Evolutionary conservation across 345 rosid species (phyloP).

Genomic region (Noccaea caerulescens): DNA sequence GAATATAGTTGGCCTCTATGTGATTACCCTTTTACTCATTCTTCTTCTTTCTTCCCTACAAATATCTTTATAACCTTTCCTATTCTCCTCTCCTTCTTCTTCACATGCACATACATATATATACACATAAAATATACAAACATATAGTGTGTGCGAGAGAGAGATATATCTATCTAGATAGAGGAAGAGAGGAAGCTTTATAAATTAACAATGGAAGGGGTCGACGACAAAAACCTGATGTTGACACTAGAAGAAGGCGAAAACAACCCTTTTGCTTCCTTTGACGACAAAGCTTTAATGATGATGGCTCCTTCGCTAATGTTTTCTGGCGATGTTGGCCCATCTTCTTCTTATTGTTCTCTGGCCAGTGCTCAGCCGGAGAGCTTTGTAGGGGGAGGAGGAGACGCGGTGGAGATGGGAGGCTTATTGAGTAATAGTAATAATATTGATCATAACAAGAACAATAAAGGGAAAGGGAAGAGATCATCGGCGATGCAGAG

Average conservation of each 20-base stretch:
- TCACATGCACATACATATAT: background rate
- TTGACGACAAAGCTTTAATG: slow-evolving; percentile 37
- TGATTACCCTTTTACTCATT: slow-evolving; percentile 36
- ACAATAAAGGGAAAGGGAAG: slow-evolving; percentile 42
- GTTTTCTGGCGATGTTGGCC: slow-evolving; percentile 26
- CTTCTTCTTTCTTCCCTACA: slow-evolving; percentile 36
- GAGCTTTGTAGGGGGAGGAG: slow-evolving; percentile 23
- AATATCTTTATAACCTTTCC: slow-evolving; percentile 27
- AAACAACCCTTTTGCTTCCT: slow-evolving; percentile 38
- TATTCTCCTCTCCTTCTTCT: slow-evolving; percentile 29
- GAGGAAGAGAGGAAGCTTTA: slow-evolving; percentile 3
- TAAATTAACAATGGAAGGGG: slow-evolving; percentile 26
- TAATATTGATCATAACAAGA: slow-evolving; percentile 8
- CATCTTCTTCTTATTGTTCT: slow-evolving; percentile 44
- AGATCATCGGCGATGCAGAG: slow-evolving; percentile 32
- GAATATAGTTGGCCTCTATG: slow-evolving; percentile 44
- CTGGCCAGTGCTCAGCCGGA: slow-evolving; percentile 32
- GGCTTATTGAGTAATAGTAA: slow-evolving; percentile 19
- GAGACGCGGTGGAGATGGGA: slow-evolving; percentile 15
- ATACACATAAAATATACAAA: background rate
- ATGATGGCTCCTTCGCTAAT: slow-evolving; percentile 43
- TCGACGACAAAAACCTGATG: slow-evolving; percentile 28
- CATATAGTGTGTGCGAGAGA: background rate
- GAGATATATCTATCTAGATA: background rate
- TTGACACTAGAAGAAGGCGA: slow-evolving; percentile 41